Evolutionary conservation across 2,329 filamentous ascomycete species (phyloP).

Genomic region (Diaporthe vexans): DNA sequence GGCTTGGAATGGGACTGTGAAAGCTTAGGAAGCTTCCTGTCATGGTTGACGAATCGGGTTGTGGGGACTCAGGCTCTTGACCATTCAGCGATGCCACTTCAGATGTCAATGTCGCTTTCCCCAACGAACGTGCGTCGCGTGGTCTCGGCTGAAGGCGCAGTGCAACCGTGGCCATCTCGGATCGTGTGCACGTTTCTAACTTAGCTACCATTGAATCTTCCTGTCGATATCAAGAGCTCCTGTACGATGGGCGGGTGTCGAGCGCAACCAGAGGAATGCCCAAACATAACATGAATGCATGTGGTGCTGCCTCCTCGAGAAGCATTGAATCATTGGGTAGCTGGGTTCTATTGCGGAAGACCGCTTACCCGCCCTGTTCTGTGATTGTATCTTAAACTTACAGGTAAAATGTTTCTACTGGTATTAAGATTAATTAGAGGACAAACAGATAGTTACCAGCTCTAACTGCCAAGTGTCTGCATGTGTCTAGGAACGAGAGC

Average conservation of each 20-base stretch:
- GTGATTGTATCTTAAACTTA: too few relatives aligned
- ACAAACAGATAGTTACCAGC: background rate
- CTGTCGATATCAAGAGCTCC: background rate
- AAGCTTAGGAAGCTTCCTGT: background rate
- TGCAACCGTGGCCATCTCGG: background rate
- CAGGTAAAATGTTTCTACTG: background rate
- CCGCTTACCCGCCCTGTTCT: too few relatives aligned
- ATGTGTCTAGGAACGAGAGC: background rate
- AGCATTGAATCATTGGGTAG: background rate
- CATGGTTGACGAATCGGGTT: conserved; percentile 20
- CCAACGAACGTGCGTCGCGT: background rate
- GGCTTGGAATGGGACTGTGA: background rate
- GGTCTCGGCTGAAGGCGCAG: background rate
- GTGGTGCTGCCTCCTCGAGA: background rate
- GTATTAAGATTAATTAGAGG: background rate
- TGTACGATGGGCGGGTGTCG: background rate
- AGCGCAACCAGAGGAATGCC: background rate
- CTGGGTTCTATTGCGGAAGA: background rate
- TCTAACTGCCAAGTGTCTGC: conserved; percentile 21
- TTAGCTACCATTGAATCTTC: background rate
- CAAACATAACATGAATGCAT: background rate
- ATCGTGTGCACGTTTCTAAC: background rate
- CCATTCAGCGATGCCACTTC: background rate
- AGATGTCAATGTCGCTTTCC: conserved; percentile 4
- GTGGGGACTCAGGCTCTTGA: background rate